Conservation (phyloP, 805 yeast species). For the Candida silvicultrix region DNA sequence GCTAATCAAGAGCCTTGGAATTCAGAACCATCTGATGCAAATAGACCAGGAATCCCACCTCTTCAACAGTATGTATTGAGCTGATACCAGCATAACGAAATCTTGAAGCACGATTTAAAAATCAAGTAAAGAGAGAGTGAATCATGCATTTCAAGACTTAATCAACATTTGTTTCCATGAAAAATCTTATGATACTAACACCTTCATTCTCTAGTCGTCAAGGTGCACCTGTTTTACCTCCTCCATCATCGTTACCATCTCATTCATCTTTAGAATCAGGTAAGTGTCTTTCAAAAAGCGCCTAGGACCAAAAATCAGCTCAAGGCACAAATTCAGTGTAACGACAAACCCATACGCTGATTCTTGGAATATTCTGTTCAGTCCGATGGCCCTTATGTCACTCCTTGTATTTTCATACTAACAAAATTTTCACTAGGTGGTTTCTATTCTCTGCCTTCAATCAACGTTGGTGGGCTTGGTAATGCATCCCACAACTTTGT, state of each 20-base stretch:
- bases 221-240: constrained; percentile 52
- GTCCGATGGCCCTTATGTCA: neutral
- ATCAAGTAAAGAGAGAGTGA: neutral
- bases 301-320: neutral
- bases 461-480: constrained; percentile 9
- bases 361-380: too few species aligned
- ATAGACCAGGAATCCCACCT: constrained; percentile 22
- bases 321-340: neutral
- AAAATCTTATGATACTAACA: constrained; percentile 11
- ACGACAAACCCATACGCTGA: too few species aligned
- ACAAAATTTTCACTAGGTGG: constrained; percentile 10
- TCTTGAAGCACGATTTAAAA: neutral
- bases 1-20: constrained; percentile 20
- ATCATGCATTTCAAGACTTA: too few species aligned
- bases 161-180: too few species aligned
- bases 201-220: constrained; percentile 36
- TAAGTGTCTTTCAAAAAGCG: constrained; percentile 7
- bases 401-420: constrained; percentile 3
- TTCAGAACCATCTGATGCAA: constrained; percentile 15
- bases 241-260: constrained; percentile 36
- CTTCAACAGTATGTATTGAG: constrained; percentile 20
- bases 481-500: constrained; percentile 12
- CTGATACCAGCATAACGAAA: neutral
- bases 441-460: constrained; percentile 19
- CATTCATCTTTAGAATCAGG: constrained; percentile 19